These are phyloP conservation scores for Taiozyma sp. DNA, from an alignment of 1,139 yeast species.

Conservation along the genomic window DNA sequence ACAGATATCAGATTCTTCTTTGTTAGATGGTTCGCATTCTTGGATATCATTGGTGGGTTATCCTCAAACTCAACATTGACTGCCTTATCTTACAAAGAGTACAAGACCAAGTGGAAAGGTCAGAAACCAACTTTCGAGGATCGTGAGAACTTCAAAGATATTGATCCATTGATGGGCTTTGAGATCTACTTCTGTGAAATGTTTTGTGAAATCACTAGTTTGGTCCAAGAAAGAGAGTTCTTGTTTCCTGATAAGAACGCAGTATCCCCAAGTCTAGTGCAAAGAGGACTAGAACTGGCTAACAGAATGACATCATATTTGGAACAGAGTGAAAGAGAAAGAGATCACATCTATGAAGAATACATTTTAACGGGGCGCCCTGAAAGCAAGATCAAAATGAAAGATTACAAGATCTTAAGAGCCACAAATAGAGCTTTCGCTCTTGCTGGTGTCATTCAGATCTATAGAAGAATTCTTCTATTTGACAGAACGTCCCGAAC, in stretches of 20 bases:
- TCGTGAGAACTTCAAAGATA: conserved; percentile 29
- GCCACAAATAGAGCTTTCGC: conserved; percentile 53
- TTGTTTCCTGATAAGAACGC: conserved; percentile 24
- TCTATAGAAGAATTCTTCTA: conserved; percentile 49
- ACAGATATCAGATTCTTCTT: conserved; percentile 52
- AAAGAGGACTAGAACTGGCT: conserved; percentile 44
- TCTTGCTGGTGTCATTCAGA: conserved; percentile 48
- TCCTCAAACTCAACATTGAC: conserved; percentile 24
- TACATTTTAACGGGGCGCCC: conserved; percentile 5
- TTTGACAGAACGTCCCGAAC: conserved; percentile 40
- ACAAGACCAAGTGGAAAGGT: conserved; percentile 23
- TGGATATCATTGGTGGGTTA: conserved; percentile 63
- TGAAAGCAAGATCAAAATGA: conserved; percentile 3
- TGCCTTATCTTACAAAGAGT: conserved; percentile 6
- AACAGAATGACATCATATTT: conserved; percentile 28
- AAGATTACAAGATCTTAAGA: conserved; percentile 36
- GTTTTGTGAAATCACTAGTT: conserved; percentile 39
- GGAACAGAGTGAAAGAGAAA: conserved; percentile 24
- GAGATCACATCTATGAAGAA: conserved; percentile 26
- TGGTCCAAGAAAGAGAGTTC: conserved; percentile 29
- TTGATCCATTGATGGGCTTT: conserved; percentile 56
- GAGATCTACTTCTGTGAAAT: conserved; percentile 47
- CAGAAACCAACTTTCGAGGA: conserved; percentile 14
- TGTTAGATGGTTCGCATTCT: conserved; percentile 66
- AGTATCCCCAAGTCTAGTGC: conserved; percentile 24